Conservation (phyloP, 108 stramenopile species). For the Conticribra guillardii region DNA sequence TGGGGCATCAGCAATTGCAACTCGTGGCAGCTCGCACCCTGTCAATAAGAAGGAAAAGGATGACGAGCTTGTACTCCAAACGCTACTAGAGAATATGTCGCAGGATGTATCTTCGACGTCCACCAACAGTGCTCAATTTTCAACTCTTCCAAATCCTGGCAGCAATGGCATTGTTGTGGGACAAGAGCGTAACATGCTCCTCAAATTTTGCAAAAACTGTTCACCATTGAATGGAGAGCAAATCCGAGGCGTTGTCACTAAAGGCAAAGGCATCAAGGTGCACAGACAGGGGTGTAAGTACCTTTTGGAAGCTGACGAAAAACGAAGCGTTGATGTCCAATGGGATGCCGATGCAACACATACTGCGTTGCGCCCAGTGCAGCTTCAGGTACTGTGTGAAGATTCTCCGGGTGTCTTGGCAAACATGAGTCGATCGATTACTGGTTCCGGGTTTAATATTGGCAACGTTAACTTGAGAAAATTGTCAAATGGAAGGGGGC, state of each 20-base stretch:
- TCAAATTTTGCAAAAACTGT: conserved; percentile 32
- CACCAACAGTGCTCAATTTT: background rate
- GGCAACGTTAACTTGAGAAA: conserved; percentile 32
- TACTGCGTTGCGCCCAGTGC: conserved; percentile 13
- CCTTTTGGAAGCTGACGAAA: conserved; percentile 24
- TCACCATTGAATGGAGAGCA: conserved; percentile 20
- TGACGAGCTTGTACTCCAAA: conserved; percentile 9
- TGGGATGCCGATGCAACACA: conserved; percentile 25
- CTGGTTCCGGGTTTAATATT: conserved; percentile 22
- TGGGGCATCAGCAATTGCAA: conserved; percentile 13
- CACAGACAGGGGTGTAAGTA: conserved; percentile 38
- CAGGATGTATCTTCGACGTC: background rate
- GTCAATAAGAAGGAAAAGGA: conserved; percentile 14
- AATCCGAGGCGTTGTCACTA: conserved; percentile 18
- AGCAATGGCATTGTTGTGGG: conserved; percentile 33
- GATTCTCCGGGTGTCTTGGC: conserved; percentile 39
- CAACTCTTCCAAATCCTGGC: background rate
- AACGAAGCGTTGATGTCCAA: conserved; percentile 6
- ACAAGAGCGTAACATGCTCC: conserved; percentile 27
- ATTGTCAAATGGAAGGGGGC: conserved; percentile 31
- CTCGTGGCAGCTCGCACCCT: background rate
- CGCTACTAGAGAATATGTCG: no score
- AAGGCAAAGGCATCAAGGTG: conserved; percentile 32
- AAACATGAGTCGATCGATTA: conserved; percentile 29
- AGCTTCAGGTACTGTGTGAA: conserved; percentile 28